Conservation (phyloP, 2,329 filamentous ascomycete species). For the Xylariaceae sp. region DNA sequence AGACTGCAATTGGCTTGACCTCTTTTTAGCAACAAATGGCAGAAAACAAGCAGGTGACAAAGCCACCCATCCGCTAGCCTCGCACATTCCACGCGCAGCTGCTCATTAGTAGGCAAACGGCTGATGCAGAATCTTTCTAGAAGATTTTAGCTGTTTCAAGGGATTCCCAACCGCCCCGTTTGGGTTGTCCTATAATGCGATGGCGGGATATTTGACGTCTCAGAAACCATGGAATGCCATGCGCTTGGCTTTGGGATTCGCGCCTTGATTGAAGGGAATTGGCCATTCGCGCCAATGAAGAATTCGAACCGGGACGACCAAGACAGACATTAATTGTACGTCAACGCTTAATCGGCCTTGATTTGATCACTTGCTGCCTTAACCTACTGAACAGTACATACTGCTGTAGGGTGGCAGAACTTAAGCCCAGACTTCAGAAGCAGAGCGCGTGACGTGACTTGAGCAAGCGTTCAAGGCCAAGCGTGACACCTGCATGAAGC, state of each 20-base stretch:
- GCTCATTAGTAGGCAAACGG: constrained; percentile 1
- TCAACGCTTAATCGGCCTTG: too few relatives aligned
- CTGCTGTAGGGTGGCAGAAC: too few relatives aligned
- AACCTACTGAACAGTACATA: too few relatives aligned
- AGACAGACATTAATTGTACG: too few relatives aligned
- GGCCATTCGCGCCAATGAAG: not conserved
- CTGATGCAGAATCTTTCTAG: constrained; percentile 17
- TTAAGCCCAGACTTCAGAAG: too few relatives aligned
- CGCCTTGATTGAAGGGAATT: not conserved
- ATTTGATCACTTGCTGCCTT: too few relatives aligned
- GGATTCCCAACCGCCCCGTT: too few relatives aligned
- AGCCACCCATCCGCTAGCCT: not conserved
- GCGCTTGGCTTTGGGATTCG: not conserved
- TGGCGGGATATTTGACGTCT: not conserved
- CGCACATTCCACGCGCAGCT: not conserved
- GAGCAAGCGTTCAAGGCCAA: too few relatives aligned
- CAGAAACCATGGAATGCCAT: constrained; percentile 2
- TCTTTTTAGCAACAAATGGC: constrained; percentile 5
- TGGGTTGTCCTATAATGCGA: too few relatives aligned
- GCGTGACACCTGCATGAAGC: not conserved
- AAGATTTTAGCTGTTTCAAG: constrained; percentile 8
- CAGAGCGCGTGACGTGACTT: too few relatives aligned
- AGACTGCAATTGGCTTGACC: not conserved
- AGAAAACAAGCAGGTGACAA: not conserved
- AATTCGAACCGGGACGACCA: too few relatives aligned